phyloP scores from a whole-genome alignment of 164 flowering plant species.

The Akebia trifoliata region DNA sequence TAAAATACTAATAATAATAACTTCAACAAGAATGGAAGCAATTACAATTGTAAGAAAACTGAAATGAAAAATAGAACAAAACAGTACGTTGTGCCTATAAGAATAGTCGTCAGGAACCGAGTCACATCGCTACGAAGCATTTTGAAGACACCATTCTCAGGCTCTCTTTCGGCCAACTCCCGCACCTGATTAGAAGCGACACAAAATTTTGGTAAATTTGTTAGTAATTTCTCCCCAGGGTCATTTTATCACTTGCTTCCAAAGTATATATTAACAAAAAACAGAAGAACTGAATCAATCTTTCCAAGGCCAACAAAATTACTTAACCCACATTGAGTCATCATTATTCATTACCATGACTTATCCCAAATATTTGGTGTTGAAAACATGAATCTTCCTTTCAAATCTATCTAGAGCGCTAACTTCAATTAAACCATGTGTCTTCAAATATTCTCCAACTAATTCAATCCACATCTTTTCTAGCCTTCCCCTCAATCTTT shows the following conservation, averaged over 20 bases:
- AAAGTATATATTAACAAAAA: too few species aligned
- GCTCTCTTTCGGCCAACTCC: conserved; percentile 94
- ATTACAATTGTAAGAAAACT: neutral
- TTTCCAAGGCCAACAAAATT: too few species aligned
- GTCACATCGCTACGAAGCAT: conserved; percentile 95
- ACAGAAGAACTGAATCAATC: too few species aligned
- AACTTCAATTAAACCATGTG: too few species aligned
- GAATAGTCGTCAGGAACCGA: conserved; percentile 93
- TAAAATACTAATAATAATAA: conserved; percentile 22
- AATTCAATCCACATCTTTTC: too few species aligned
- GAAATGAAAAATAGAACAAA: conserved; percentile 7
- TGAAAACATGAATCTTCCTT: too few species aligned
- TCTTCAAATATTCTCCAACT: too few species aligned
- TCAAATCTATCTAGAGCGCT: too few species aligned
- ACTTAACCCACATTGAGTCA: too few species aligned
- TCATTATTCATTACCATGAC: too few species aligned
- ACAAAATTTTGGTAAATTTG: neutral
- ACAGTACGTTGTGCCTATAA: conserved; percentile 95
- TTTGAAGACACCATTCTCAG: conserved; percentile 89
- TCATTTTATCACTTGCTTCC: neutral
- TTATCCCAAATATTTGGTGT: too few species aligned
- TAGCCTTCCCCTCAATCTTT: neutral
- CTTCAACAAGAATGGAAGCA: conserved; percentile 4
- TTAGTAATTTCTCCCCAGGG: too few species aligned
- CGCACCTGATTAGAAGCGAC: conserved; percentile 55